These are phyloP conservation scores for Papilionanthe hybrid DNA, from an alignment of 116 monocot species.

Conservation along the genomic window DNA sequence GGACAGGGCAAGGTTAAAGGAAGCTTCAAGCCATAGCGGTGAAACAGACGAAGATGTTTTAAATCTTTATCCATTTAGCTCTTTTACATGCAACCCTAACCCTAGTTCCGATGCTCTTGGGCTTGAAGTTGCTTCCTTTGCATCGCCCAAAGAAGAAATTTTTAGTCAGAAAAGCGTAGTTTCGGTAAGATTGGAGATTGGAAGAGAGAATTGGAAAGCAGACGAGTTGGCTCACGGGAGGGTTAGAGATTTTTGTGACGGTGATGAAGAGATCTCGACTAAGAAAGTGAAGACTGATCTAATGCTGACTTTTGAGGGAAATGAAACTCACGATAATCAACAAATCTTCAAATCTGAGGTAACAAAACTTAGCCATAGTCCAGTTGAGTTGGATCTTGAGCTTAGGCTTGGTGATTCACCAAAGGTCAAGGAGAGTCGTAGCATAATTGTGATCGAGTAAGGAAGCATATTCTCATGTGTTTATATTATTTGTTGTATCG, in stretches of 20 bases:
- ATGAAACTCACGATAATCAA: no score
- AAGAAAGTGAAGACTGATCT: slow-evolving; percentile 9
- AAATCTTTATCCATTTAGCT: no score
- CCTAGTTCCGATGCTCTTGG: slow-evolving; percentile 1
- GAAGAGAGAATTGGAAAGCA: not conserved
- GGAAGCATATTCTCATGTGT: not conserved
- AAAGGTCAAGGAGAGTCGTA: slow-evolving; percentile 17
- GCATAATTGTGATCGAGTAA: not conserved
- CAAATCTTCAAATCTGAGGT: slow-evolving; percentile 7
- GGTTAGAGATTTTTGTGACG: not conserved
- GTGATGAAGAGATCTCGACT: not conserved
- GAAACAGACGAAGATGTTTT: not conserved
- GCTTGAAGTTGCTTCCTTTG: not conserved
- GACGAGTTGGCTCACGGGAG: not conserved
- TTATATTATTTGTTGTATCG: not conserved
- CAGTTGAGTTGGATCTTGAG: slow-evolving; percentile 58
- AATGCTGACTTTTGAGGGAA: not conserved
- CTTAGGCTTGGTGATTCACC: slow-evolving; percentile 52
- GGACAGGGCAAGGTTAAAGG: slow-evolving; percentile 26
- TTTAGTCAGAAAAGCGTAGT: not conserved
- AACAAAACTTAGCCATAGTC: slow-evolving; percentile 12
- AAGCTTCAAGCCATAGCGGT: not conserved
- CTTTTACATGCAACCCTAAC: not conserved
- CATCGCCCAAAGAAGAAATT: not conserved
- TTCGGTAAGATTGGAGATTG: not conserved